A percentile compares a stretch with the other conserved stretches of the same genome.
These are phyloP conservation scores for Diplodia scrobiculata DNA, from an alignment of 2,329 filamentous ascomycete species.

Conservation along the genomic window DNA sequence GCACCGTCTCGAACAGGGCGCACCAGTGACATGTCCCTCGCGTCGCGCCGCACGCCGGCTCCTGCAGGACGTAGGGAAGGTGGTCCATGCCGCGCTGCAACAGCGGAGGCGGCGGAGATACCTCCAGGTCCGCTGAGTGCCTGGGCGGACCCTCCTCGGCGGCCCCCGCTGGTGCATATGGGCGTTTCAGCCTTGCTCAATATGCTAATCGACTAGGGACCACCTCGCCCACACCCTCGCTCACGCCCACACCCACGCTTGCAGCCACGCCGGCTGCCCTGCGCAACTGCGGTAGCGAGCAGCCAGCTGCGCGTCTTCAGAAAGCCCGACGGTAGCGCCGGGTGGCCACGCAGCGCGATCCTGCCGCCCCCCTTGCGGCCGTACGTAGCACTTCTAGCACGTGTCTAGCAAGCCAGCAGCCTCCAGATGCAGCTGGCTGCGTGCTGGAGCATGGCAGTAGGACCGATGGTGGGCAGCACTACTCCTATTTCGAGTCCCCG, in stretches of 20 bases:
- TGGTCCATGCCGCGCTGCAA: constrained; percentile 4
- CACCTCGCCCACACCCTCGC: constrained; percentile 6
- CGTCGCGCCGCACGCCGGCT: constrained; percentile 21
- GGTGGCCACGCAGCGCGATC: constrained; percentile 9
- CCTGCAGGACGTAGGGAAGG: constrained; percentile 3
- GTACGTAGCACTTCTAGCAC: not conserved
- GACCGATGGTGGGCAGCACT: constrained; percentile 11
- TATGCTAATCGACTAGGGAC: constrained; percentile 9
- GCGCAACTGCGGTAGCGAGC: constrained; percentile 4
- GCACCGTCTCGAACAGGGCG: constrained; percentile 4
- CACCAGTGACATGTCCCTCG: not conserved
- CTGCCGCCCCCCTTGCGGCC: constrained; percentile 9
- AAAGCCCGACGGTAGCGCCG: constrained; percentile 19
- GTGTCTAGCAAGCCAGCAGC: not conserved
- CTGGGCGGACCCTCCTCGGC: constrained; percentile 1
- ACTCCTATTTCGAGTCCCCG: constrained; percentile 10
- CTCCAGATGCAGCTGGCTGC: not conserved
- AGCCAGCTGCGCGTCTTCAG: constrained; percentile 11
- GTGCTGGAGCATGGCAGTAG: constrained; percentile 4
- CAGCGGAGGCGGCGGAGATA: constrained; percentile 8
- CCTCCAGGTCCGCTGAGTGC: constrained; percentile 3
- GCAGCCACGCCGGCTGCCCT: not conserved
- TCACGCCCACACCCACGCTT: not conserved
- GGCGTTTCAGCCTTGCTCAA: constrained; percentile 25
- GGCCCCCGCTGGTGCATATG: constrained; percentile 5